Conservation (phyloP, 2,329 filamentous ascomycete species). For the Penicillium brevicompactum region DNA sequence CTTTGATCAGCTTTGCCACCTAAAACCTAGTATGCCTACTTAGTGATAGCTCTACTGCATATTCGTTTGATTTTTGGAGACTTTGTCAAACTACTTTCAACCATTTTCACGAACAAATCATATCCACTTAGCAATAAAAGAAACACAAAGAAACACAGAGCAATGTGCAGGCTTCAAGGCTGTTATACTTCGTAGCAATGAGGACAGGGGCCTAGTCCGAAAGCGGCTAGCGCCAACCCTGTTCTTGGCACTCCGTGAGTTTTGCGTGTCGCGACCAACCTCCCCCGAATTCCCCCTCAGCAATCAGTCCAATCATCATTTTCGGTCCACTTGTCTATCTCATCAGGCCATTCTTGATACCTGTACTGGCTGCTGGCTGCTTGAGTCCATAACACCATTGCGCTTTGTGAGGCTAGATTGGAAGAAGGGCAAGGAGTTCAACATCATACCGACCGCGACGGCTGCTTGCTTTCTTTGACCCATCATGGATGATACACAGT, state of each 20-base stretch:
- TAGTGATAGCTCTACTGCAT: neutral
- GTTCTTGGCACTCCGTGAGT: slow-evolving; percentile 38
- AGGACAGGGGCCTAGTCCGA: neutral
- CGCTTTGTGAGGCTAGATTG: slow-evolving; percentile 17
- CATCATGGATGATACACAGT: slow-evolving; percentile 42
- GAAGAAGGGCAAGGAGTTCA: slow-evolving; percentile 33
- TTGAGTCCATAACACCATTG: slow-evolving; percentile 10
- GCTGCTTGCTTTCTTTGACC: slow-evolving; percentile 29
- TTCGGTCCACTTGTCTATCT: slow-evolving; percentile 16
- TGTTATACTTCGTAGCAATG: too few species aligned
- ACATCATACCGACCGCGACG: slow-evolving; percentile 34
- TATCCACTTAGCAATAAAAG: too few species aligned
- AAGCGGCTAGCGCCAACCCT: slow-evolving; percentile 19
- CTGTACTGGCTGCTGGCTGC: slow-evolving; percentile 7
- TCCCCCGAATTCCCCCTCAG: slow-evolving; percentile 30
- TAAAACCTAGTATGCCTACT: neutral
- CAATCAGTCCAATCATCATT: slow-evolving; percentile 26
- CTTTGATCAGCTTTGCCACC: neutral
- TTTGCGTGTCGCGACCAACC: slow-evolving; percentile 37
- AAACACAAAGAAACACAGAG: neutral
- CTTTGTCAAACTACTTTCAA: neutral
- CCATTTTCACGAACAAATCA: too few species aligned
- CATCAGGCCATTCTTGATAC: slow-evolving; percentile 6
- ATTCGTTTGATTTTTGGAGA: neutral
- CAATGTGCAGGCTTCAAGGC: neutral